A percentile compares a stretch with the other conserved stretches of the same genome.
These are phyloP conservation scores for Pestalotiopsis sp. DNA, from an alignment of 2,329 filamentous ascomycete species.

Conservation along the genomic window DNA sequence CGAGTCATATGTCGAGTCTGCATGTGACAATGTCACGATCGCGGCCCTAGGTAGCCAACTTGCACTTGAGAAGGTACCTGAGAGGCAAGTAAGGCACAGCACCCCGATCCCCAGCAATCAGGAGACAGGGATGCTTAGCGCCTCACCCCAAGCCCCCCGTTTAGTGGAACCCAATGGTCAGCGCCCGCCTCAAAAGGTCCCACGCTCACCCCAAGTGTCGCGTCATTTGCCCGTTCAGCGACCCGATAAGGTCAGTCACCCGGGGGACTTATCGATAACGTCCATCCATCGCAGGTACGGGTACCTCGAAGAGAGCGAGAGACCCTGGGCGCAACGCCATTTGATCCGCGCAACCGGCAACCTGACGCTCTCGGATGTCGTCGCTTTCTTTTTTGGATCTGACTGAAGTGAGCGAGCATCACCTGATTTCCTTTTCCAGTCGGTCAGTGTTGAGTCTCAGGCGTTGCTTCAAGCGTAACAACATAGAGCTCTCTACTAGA, in stretches of 20 bases:
- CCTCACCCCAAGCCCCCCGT: not conserved
- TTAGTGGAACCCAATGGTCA: not conserved
- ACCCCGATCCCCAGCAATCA: not conserved
- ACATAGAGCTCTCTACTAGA: not conserved
- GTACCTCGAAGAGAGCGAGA: not conserved
- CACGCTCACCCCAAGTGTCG: slow-evolving; percentile 7
- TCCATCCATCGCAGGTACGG: not conserved
- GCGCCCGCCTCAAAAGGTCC: not conserved
- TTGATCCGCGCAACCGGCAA: not conserved
- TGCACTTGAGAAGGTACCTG: not conserved
- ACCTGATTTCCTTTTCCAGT: not conserved
- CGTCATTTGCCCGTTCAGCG: slow-evolving; percentile 4
- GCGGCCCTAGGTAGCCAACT: too few relatives aligned
- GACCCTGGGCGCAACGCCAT: not conserved
- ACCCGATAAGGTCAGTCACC: slow-evolving; percentile 2
- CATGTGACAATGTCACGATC: not conserved
- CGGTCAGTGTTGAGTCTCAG: not conserved
- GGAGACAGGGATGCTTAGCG: slow-evolving; percentile 6
- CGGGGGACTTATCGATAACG: slow-evolving; percentile 10
- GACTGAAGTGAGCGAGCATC: not conserved
- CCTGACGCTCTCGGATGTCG: not conserved
- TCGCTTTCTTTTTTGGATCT: not conserved
- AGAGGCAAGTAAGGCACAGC: not conserved
- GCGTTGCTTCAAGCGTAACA: not conserved
- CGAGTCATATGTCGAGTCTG: not conserved